phyloP scores from a whole-genome alignment of 2,329 filamentous ascomycete species.

The Neofusicoccum umdonicola region DNA sequence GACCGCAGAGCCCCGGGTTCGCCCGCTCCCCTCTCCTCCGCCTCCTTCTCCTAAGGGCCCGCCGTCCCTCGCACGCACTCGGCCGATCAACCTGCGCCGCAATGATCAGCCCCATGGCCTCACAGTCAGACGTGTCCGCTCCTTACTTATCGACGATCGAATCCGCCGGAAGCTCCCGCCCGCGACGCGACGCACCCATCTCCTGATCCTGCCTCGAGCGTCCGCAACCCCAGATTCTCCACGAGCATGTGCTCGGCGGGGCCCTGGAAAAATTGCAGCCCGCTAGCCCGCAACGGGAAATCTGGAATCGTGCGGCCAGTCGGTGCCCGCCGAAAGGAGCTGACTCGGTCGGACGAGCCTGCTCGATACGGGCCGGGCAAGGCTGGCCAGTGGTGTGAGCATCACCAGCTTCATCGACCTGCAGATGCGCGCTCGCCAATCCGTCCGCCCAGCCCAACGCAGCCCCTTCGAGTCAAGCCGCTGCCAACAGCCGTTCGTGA shows the following conservation, averaged over 20 bases:
- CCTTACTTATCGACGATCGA: not conserved
- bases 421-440: too few relatives aligned
- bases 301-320: not conserved
- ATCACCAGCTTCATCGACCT: constrained; percentile 5
- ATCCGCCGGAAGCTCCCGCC: not conserved
- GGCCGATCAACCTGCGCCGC: not conserved
- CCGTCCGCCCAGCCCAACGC: too few relatives aligned
- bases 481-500: not conserved
- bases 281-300: not conserved
- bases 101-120: not conserved
- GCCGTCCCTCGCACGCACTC: not conserved
- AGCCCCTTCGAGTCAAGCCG: not conserved
- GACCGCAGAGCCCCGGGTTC: not conserved
- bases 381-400: constrained; percentile 1
- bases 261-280: not conserved
- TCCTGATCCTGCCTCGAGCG: not conserved
- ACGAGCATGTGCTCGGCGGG: not conserved
- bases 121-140: not conserved
- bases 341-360: not conserved
- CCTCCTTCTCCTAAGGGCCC: not conserved
- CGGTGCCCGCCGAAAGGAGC: constrained; percentile 5
- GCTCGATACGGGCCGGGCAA: too few relatives aligned
- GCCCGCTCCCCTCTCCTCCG: not conserved
- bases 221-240: constrained; percentile 6
- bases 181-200: not conserved